phyloP scores from a whole-genome alignment of 805 yeast genomes.

The Myxozyma lipomycoides region DNA sequence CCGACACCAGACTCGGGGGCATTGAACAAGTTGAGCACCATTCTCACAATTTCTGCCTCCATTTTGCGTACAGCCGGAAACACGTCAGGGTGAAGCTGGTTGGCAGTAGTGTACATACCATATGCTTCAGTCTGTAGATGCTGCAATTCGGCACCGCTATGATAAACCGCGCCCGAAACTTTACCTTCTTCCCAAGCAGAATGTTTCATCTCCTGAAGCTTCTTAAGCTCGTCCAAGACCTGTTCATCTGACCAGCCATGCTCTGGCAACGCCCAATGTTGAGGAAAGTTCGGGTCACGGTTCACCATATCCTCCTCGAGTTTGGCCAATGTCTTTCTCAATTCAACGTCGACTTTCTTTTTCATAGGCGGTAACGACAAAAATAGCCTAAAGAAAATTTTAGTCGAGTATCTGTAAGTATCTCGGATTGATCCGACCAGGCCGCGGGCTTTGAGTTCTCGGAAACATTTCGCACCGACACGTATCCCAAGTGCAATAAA shows the following conservation, averaged over 20 bases:
- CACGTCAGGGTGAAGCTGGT: constrained; percentile 94
- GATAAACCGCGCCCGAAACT: constrained; percentile 94
- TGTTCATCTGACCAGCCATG: constrained; percentile 50
- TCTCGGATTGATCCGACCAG: constrained; percentile 9
- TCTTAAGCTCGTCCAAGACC: constrained; percentile 51
- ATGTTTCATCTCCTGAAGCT: constrained; percentile 47
- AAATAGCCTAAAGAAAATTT: constrained; percentile 30
- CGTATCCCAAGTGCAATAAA: constrained; percentile 9
- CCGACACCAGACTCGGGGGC: constrained; percentile 78
- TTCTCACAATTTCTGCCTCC: constrained; percentile 92
- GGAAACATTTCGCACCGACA: constrained; percentile 7
- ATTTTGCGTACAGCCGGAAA: constrained; percentile 94
- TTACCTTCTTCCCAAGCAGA: constrained; percentile 80
- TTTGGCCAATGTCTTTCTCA: constrained; percentile 44
- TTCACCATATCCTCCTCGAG: constrained; percentile 59
- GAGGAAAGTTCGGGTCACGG: constrained; percentile 42
- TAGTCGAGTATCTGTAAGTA: constrained; percentile 6
- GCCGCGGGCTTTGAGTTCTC: constrained; percentile 33
- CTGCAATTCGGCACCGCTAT: constrained; percentile 80
- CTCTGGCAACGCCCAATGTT: constrained; percentile 48
- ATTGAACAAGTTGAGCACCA: constrained; percentile 69
- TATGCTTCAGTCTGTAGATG: constrained; percentile 73
- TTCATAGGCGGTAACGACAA: constrained; percentile 51
- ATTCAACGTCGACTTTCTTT: constrained; percentile 57
- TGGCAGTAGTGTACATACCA: constrained; percentile 74